phyloP scores from a whole-genome alignment of 768 basidiomycete genomes.

The Xanthoconium stramineum region DNA sequence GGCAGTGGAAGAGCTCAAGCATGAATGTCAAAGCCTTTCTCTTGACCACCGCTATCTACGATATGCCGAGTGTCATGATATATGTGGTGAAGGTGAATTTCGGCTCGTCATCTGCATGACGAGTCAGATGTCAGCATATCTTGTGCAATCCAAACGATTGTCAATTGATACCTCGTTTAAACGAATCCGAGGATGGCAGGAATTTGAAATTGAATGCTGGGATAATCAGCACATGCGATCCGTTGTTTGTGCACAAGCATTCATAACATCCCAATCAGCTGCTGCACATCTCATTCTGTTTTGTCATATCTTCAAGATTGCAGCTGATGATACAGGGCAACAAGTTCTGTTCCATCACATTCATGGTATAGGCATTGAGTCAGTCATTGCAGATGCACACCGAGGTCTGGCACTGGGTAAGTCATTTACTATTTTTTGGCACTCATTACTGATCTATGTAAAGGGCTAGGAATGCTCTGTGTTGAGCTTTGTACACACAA shows the following conservation, averaged over 20 bases:
- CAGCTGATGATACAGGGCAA: background rate
- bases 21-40: too few relatives aligned
- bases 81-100: background rate
- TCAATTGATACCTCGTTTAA: slow-evolving; percentile 5
- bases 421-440: background rate
- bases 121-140: background rate
- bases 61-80: too few relatives aligned
- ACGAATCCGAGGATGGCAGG: background rate
- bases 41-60: too few relatives aligned
- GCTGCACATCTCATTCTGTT: slow-evolving; percentile 25
- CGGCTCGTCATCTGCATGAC: background rate
- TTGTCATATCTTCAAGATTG: slow-evolving; percentile 17
- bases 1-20: too few relatives aligned
- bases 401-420: background rate
- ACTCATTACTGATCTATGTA: too few relatives aligned
- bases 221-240: background rate
- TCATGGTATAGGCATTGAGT: background rate
- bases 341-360: background rate
- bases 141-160: background rate
- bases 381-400: slow-evolving; percentile 8
- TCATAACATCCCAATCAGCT: slow-evolving; percentile 27
- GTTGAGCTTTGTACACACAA: background rate
- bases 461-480: slow-evolving; percentile 7
- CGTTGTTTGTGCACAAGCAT: slow-evolving; percentile 16
- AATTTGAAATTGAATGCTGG: slow-evolving; percentile 4